Evolutionary conservation across 1,284 basidiomycete species (phyloP).

Genomic region (Pseudozyma tsukubaensis): DNA sequence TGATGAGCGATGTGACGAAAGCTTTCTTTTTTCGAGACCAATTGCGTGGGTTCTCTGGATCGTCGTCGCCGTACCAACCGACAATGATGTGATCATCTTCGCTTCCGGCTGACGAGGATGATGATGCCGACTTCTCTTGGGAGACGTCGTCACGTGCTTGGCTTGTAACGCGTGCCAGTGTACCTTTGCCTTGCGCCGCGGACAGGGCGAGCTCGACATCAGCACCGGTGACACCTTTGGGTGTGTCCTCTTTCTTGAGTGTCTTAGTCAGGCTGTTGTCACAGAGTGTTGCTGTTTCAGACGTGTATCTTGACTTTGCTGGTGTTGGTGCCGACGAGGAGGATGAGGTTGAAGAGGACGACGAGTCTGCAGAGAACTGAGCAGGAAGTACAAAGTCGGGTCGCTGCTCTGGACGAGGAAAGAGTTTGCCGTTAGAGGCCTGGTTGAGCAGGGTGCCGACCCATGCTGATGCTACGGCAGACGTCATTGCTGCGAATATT

Average conservation of each 20-base stretch:
- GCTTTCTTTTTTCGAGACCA: slow-evolving; percentile 49
- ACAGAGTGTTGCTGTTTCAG: slow-evolving; percentile 5
- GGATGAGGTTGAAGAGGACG: not conserved
- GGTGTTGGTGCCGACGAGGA: slow-evolving; percentile 2
- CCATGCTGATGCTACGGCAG: slow-evolving; percentile 27
- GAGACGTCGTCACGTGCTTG: not conserved
- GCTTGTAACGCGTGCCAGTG: slow-evolving; percentile 8
- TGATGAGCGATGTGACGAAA: slow-evolving; percentile 33
- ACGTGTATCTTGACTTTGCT: slow-evolving; percentile 5
- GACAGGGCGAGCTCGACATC: slow-evolving; percentile 17
- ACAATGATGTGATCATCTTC: slow-evolving; percentile 68
- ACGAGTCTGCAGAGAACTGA: not conserved
- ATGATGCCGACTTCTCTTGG: not conserved
- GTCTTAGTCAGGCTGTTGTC: not conserved
- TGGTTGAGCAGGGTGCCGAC: slow-evolving; percentile 40
- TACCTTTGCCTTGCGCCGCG: slow-evolving; percentile 6
- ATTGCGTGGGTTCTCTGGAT: slow-evolving; percentile 50
- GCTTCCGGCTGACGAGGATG: not conserved
- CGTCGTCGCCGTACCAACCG: slow-evolving; percentile 61
- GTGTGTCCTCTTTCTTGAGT: not conserved
- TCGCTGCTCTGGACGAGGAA: slow-evolving; percentile 24
- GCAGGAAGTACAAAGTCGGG: slow-evolving; percentile 22
- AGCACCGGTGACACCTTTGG: not conserved
- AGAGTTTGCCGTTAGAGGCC: slow-evolving; percentile 21
- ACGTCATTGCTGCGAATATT: slow-evolving; percentile 15